Evolutionary conservation across 805 yeast genomes (phyloP), one percentile per base, ranked within the genome.

Genomic region (Wickerhamiella domercqiae): DNA sequence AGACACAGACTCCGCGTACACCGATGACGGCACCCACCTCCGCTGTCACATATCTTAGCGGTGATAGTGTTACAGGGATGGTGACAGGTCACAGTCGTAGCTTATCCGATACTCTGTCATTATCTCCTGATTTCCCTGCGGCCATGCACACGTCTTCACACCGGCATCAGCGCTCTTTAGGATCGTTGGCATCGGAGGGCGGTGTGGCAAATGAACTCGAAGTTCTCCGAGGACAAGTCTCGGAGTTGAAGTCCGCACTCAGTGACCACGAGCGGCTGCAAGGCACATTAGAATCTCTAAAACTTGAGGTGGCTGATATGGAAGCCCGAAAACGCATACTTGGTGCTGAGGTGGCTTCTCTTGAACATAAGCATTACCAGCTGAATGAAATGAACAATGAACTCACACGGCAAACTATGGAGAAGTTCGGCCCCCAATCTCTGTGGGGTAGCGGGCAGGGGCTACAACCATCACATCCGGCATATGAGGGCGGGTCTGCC

Each of bases 341-440:
- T 9, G 41, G 48, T 13, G 59, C 52, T 15, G 64, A 60, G 37
- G 43, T 52, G 11, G 42, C 51, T 20, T 28, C 55, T 19, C 49
- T 62, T 25, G 48, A 49, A 30, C 41, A 52, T 14, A 50, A 54
- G 40, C 60, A 58, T 42, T 39, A 50, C 11, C 65, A 62, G 45
- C 50, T 61, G 18, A 46, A 49, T 6, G 63, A 61, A 21, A 45
- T 60, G 51, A 60, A 61, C 44, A 52, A 50, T 25, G 63, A 57
- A 41, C 51, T 62, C 18, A 47, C 52, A 32, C 40, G 47, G 26
- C 61, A 56, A 39, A 49, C 59, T 11, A 47, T 53, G 26, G 61
- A 59, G 33, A 53, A 55, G 50, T 53, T 49, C 32, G 50, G 48
- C 5, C 45, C 49, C 7, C 36, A 42, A 37, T 19, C 43, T 7